These are phyloP conservation scores for Lentinus tigrinus DNA, from an alignment of 768 basidiomycete species.

Conservation along the genomic window DNA sequence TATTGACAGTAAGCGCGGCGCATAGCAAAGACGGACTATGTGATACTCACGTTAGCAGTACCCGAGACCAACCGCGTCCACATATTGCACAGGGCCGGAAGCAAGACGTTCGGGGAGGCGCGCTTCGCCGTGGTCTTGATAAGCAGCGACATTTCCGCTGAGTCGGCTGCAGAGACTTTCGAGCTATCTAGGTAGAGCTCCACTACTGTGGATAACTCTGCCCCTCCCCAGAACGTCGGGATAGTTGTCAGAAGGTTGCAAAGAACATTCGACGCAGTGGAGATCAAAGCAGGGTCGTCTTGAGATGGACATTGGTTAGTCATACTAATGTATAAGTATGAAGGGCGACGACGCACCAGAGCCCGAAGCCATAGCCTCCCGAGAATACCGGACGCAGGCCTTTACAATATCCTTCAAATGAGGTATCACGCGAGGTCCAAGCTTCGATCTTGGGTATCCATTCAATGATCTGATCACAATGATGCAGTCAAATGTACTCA, in stretches of 20 bases:
- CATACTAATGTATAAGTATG: background rate
- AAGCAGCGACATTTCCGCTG: conserved; percentile 40
- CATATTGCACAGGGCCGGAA: conserved; percentile 60
- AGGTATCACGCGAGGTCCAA: conserved; percentile 89
- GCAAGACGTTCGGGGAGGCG: conserved; percentile 61
- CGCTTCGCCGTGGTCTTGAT: conserved; percentile 70
- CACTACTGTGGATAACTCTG: conserved; percentile 57
- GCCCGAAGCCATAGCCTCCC: conserved; percentile 7
- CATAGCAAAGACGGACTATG: background rate
- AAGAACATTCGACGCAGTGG: conserved; percentile 49
- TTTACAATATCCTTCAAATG: conserved; percentile 71
- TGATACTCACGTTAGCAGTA: background rate
- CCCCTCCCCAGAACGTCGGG: conserved; percentile 76
- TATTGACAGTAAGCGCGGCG: background rate
- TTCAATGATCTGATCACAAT: background rate
- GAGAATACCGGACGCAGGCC: conserved; percentile 40
- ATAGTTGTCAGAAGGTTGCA: conserved; percentile 69
- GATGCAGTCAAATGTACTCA: conserved; percentile 33
- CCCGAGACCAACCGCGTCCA: conserved; percentile 38
- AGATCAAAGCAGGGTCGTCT: conserved; percentile 31
- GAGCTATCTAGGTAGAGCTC: conserved; percentile 52
- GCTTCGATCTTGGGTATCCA: conserved; percentile 51
- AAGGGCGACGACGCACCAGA: conserved; percentile 16
- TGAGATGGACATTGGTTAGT: background rate
- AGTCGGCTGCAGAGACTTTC: conserved; percentile 31